These are phyloP conservation scores for Quaeritorhiza haematococci DNA, from an alignment of 371 early-diverging fungal species.

Conservation along the genomic window DNA sequence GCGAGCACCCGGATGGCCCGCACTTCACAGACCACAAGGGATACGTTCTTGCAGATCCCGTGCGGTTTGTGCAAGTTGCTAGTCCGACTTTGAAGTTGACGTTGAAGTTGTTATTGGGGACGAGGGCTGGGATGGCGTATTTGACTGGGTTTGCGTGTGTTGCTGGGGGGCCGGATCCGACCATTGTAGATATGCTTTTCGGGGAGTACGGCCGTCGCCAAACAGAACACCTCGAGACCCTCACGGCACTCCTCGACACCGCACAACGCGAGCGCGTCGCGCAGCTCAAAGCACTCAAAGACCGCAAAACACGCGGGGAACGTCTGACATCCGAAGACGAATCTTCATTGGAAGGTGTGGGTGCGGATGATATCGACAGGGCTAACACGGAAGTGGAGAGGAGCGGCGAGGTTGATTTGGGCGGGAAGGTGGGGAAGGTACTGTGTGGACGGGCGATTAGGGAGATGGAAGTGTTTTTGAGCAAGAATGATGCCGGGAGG, in stretches of 20 bases:
- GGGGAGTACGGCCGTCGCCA: background rate
- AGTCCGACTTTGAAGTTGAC: constrained; percentile 6
- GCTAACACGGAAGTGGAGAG: background rate
- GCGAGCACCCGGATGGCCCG: constrained; percentile 6
- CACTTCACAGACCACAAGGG: constrained; percentile 4
- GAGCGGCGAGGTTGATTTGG: background rate
- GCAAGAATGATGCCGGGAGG: constrained; percentile 4
- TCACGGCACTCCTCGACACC: background rate
- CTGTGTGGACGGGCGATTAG: constrained; percentile 2
- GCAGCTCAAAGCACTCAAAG: no score
- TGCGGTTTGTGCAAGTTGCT: background rate
- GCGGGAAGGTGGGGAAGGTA: background rate
- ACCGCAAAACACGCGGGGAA: no score
- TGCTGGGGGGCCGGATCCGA: background rate
- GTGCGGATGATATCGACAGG: no score
- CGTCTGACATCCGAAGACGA: no score
- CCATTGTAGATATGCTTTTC: background rate
- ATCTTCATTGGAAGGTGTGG: no score
- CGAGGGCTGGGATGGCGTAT: background rate
- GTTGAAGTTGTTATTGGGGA: background rate
- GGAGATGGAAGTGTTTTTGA: constrained; percentile 8
- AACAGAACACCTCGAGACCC: constrained; percentile 4
- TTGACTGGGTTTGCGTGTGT: background rate
- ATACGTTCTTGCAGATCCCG: constrained; percentile 2
- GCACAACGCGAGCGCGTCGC: no score